Conservation (phyloP, 169 alveolate genomes). For the Blepharisma undulans region DNA sequence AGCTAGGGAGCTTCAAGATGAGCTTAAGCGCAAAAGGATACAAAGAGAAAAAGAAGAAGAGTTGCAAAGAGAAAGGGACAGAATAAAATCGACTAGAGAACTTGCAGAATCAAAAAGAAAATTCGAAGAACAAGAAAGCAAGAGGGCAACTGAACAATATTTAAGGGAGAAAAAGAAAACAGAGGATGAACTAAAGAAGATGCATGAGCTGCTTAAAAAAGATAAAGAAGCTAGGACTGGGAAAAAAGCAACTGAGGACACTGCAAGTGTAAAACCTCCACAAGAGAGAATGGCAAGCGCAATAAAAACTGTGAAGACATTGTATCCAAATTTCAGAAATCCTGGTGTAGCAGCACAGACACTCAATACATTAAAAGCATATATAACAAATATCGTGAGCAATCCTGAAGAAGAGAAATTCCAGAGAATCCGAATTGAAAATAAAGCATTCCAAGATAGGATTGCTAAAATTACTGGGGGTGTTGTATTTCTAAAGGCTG, state of each 20-base stretch:
- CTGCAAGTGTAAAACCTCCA: conserved; percentile 40
- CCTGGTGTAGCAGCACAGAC: conserved; percentile 74
- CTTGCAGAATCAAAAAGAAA: conserved; percentile 51
- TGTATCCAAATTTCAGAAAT: conserved; percentile 63
- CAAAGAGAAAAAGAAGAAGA: conserved; percentile 56
- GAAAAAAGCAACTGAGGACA: conserved; percentile 38
- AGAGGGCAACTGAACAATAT: conserved; percentile 43
- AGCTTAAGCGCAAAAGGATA: conserved; percentile 41
- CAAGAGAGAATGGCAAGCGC: conserved; percentile 53
- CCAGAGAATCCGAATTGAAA: background rate
- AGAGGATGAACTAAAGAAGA: conserved; percentile 24
- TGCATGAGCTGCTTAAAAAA: conserved; percentile 39
- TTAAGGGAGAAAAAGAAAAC: conserved; percentile 56
- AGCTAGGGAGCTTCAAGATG: conserved; percentile 58
- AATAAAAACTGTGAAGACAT: conserved; percentile 52
- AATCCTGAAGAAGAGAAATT: conserved; percentile 38
- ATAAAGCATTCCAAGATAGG: conserved; percentile 40
- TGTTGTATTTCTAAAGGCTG: background rate
- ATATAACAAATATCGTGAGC: conserved; percentile 5
- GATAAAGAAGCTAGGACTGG: conserved; percentile 56
- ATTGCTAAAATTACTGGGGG: conserved; percentile 43
- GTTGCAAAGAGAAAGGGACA: conserved; percentile 51
- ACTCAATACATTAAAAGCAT: conserved; percentile 48
- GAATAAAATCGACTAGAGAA: conserved; percentile 52
- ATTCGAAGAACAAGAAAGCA: conserved; percentile 60